These are phyloP conservation scores for Phytophthora foliorum DNA, from an alignment of 352 stramenopile species.

Conservation along the genomic window DNA sequence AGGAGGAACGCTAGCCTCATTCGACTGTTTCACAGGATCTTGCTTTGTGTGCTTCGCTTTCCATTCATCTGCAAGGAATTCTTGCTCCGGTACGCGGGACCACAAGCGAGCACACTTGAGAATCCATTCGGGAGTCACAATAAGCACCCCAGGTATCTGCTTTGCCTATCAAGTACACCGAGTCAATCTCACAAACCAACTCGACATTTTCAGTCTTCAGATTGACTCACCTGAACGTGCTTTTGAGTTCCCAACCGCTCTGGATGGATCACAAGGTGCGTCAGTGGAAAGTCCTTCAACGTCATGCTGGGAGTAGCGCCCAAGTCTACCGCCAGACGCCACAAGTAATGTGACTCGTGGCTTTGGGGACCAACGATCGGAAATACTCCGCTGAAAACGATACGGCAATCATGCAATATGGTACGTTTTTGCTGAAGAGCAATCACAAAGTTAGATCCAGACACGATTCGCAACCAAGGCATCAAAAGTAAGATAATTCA, in stretches of 20 bases:
- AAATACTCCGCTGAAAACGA: constrained; percentile 89
- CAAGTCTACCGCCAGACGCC: constrained; percentile 78
- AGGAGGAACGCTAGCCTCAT: constrained; percentile 10
- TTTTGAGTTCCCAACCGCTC: constrained; percentile 85
- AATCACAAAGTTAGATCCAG: constrained; percentile 8
- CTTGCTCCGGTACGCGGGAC: constrained; percentile 62
- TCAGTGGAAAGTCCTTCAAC: constrained; percentile 80
- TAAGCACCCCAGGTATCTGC: constrained; percentile 60
- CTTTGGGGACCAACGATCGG: constrained; percentile 63
- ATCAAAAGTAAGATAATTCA: not conserved
- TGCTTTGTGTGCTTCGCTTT: constrained; percentile 53
- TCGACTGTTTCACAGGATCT: constrained; percentile 24
- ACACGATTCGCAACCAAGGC: not conserved
- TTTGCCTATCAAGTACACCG: constrained; percentile 52
- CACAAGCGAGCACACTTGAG: constrained; percentile 82
- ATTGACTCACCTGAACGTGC: constrained; percentile 61
- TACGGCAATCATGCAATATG: constrained; percentile 67
- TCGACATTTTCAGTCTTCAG: not conserved
- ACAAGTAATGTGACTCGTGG: constrained; percentile 79
- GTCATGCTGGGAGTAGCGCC: constrained; percentile 72
- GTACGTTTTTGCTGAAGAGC: constrained; percentile 69
- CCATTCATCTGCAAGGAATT: constrained; percentile 78
- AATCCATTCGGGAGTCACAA: constrained; percentile 87
- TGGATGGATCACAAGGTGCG: constrained; percentile 88
- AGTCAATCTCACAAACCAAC: constrained; percentile 6